Evolutionary conservation across 2,329 filamentous ascomycete genomes (phyloP), one percentile per base, ranked within the genome.

Genomic region (Xylariaceae sp.): DNA sequence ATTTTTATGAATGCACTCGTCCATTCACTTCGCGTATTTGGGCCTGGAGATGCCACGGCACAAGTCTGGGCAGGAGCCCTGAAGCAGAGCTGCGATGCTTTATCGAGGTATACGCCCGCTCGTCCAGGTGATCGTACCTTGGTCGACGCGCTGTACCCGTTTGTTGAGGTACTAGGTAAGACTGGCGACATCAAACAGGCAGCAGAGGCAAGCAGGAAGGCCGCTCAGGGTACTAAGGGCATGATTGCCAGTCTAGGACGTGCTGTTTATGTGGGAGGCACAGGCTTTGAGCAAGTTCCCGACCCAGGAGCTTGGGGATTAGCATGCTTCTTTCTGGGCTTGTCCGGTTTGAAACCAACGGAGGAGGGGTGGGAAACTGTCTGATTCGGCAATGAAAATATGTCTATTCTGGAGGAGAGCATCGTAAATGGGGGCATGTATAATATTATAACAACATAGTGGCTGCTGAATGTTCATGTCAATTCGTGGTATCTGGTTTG

Each of bases 1-100:
- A 95, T 96, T 62, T 95, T 95, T 73, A 73, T 95, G 46, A 95
- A 95, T 61, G 82, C 89, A 0, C 80, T 95, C 4, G 81, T 87
- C 17, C 79, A 85, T 49, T 81, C 74, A 3, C 68, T 81, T 15
- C 69, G 70, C 33, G 60, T 59, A 4, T 64, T 69, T 9, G 57
- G 64, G 0, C 58, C 67, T 2, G 68, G 69, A 9, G 55, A 63
- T 4, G 64, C 65, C 2, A 65, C 65, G 3, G 54, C 67, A 4
- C 53, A 68, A 33, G 49, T 68, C 53, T 74, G 77, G 82, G 66
- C 82, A 3, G 69, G 74, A 24, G 90, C 89, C 1, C 71, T 96
- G 12, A 72, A 81, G 48, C 74, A 81, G 52, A 87, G 88, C 39
- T 79, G 85, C 48, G 72, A 81, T 16, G 81, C 83, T 1, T 70